Conservation (phyloP, 441 rosid species). For the Adansonia gregorii region DNA sequence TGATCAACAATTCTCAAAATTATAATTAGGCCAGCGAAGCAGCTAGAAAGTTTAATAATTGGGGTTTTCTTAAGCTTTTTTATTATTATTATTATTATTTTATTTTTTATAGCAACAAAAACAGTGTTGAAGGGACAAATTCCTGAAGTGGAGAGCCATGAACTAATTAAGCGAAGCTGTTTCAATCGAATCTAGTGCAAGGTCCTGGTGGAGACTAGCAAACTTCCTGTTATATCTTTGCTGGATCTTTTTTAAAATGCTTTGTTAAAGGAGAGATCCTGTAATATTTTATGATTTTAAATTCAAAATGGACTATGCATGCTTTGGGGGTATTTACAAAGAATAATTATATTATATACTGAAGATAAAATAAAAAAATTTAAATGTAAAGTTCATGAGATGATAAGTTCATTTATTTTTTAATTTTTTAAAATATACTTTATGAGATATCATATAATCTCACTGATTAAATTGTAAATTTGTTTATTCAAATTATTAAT, state of each 20-base stretch:
- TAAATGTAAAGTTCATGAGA: no score
- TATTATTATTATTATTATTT: no score
- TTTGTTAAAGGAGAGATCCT: neutral
- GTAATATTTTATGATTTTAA: neutral
- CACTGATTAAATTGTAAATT: no score
- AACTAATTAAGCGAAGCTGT: neutral
- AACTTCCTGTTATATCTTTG: conserved; percentile 12
- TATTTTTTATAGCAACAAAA: neutral
- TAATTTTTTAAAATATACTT: no score
- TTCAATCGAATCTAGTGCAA: neutral
- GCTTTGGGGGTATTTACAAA: neutral
- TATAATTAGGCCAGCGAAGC: conserved; percentile 14
- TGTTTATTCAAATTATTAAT: no score
- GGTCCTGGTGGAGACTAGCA: neutral
- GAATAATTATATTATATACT: no score
- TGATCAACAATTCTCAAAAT: neutral
- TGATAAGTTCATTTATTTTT: no score
- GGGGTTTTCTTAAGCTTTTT: neutral
- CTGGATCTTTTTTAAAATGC: conserved; percentile 10
- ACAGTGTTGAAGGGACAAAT: neutral
- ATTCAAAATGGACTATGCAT: neutral
- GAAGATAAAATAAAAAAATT: no score
- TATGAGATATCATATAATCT: no score
- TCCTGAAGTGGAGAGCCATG: neutral
- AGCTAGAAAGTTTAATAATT: neutral